Evolutionary conservation across 1,284 basidiomycete genomes (phyloP).

Genomic region (Pulveroboletus sp.): DNA sequence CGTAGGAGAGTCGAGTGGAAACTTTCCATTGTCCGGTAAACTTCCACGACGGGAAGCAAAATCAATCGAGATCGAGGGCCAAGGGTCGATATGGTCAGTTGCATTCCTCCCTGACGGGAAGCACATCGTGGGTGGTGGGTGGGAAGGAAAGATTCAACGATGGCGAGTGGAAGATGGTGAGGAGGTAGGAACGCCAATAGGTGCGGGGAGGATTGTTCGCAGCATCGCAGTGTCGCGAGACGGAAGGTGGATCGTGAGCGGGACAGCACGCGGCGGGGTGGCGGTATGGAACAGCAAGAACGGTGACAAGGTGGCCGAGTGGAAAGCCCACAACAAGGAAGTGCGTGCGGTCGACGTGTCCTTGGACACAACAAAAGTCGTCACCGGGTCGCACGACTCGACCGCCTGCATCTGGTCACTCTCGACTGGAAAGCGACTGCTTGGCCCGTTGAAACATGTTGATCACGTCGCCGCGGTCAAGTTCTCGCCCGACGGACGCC

Average conservation of each 20-base stretch:
- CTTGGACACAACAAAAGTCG: no score
- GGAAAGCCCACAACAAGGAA: background rate
- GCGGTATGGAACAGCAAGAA: background rate
- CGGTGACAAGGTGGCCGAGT: background rate
- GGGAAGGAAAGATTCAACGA: background rate
- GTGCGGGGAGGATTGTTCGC: no score
- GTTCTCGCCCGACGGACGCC: no score
- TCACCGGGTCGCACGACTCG: no score
- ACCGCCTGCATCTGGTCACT: no score
- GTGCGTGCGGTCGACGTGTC: no score
- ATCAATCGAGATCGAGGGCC: background rate
- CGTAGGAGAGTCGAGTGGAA: no score
- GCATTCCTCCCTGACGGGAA: background rate
- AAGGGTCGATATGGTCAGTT: background rate
- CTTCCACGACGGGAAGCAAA: no score
- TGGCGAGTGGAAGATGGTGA: background rate
- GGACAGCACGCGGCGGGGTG: background rate
- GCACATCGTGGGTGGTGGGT: background rate
- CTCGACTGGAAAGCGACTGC: no score
- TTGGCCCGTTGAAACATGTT: no score
- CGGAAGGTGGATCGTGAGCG: background rate
- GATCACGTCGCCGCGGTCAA: no score
- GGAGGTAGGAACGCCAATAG: background rate
- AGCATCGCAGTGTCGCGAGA: background rate
- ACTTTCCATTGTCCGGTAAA: no score